Conservation (phyloP, 2,329 filamentous ascomycete genomes). For the Magnaporthiopsis incrustans region DNA sequence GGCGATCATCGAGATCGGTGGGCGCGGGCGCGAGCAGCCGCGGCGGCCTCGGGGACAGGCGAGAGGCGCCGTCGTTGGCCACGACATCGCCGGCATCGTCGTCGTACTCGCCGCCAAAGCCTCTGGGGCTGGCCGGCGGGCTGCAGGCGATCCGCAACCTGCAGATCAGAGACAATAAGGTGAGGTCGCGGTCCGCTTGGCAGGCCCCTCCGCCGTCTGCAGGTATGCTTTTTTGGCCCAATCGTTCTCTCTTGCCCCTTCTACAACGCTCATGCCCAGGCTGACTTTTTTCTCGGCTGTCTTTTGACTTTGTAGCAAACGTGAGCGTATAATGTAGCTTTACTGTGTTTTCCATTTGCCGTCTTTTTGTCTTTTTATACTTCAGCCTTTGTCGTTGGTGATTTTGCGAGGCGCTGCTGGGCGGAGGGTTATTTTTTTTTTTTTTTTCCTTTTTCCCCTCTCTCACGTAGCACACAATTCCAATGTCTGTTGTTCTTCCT, state of each 20-base stretch:
- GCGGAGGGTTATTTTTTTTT: neutral
- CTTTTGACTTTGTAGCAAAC: neutral
- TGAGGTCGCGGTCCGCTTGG: constrained; percentile 25
- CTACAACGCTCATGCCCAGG: too few species aligned
- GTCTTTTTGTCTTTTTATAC: neutral
- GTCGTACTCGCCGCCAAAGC: neutral
- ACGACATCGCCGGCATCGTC: neutral
- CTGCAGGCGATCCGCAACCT: constrained; percentile 22
- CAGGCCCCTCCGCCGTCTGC: constrained; percentile 27
- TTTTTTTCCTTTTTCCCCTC: neutral
- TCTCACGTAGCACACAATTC: too few species aligned
- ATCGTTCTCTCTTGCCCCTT: neutral
- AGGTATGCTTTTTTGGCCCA: constrained; percentile 13
- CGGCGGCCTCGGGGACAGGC: too few species aligned
- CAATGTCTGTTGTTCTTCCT: too few species aligned
- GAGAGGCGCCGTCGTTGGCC: neutral
- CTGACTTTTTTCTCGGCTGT: neutral
- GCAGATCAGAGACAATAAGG: constrained; percentile 25
- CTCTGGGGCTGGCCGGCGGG: constrained; percentile 13
- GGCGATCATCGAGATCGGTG: too few species aligned
- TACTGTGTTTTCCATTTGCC: neutral
- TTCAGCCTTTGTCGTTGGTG: neutral
- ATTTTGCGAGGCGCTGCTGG: neutral
- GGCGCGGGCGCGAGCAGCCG: too few species aligned
- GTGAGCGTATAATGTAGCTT: neutral